These are phyloP conservation scores for Lachnellula cervina DNA, from an alignment of 2,329 filamentous ascomycete genomes.

Conservation along the genomic window DNA sequence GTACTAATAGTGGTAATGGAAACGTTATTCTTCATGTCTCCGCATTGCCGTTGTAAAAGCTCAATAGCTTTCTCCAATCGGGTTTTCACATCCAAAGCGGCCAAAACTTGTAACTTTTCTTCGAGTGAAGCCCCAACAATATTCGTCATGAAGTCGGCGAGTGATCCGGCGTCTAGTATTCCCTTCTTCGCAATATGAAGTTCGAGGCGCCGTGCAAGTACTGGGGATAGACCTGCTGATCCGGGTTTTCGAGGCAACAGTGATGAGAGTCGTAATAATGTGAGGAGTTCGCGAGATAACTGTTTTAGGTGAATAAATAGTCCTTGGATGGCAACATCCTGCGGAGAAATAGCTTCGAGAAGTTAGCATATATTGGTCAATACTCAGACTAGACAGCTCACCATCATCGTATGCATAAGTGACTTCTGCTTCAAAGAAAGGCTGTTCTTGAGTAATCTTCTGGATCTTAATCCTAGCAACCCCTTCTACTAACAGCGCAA, in stretches of 20 bases:
- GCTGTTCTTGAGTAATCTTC: conserved; percentile 68
- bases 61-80: conserved; percentile 79
- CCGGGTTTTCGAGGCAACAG: conserved; percentile 68
- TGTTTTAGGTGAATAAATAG: conserved; percentile 78
- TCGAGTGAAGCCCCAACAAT: conserved; percentile 82
- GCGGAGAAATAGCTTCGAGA: conserved; percentile 30
- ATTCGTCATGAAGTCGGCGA: conserved; percentile 97
- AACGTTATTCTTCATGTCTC: conserved; percentile 78
- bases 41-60: conserved; percentile 76
- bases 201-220: conserved; percentile 82
- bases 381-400: conserved; percentile 34
- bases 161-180: conserved; percentile 71
- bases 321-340: conserved; percentile 61
- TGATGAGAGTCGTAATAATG: conserved; percentile 76
- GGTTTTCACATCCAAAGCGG: conserved; percentile 72
- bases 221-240: conserved; percentile 65
- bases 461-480: conserved; percentile 71
- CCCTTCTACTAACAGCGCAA: conserved; percentile 83
- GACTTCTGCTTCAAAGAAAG: conserved; percentile 82
- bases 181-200: conserved; percentile 81
- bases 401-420: conserved; percentile 65
- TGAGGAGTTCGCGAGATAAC: conserved; percentile 79
- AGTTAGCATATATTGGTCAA: conserved; percentile 14
- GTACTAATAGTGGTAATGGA: conserved; percentile 76
- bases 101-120: conserved; percentile 82